Conservation (phyloP, 306 rosid species). For the Leucaena leucocephala region DNA sequence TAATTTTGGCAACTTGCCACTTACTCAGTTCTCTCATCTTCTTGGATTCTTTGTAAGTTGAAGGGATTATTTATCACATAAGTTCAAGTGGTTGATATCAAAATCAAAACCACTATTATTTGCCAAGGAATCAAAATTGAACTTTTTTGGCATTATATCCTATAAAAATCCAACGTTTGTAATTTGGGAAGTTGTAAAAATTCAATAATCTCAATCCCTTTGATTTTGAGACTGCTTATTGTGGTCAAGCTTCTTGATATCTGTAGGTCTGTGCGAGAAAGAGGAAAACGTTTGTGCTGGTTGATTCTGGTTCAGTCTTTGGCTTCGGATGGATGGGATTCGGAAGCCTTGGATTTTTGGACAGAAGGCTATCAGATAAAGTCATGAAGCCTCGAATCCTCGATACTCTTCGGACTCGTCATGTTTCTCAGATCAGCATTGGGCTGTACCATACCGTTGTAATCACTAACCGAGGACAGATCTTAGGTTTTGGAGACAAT, state of each 20-base stretch:
- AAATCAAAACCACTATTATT: background rate
- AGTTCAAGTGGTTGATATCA: background rate
- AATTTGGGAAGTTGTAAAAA: background rate
- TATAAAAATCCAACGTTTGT: background rate
- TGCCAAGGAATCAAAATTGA: background rate
- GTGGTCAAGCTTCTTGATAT: slow-evolving; percentile 22
- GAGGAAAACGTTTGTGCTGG: slow-evolving; percentile 84
- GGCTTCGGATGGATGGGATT: slow-evolving; percentile 94
- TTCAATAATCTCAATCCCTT: background rate
- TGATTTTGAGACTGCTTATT: background rate
- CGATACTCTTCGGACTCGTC: slow-evolving; percentile 67
- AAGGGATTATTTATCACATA: background rate
- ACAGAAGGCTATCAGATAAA: slow-evolving; percentile 71
- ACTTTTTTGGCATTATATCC: background rate
- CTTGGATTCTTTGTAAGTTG: background rate
- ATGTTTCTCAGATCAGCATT: slow-evolving; percentile 86
- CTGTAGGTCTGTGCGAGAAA: slow-evolving; percentile 87
- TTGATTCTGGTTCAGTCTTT: slow-evolving; percentile 72
- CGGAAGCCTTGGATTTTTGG: slow-evolving; percentile 93
- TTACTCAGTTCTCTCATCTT: background rate
- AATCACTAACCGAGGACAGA: slow-evolving; percentile 67
- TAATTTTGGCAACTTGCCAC: background rate
- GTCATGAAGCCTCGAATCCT: slow-evolving; percentile 69
- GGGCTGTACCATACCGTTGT: slow-evolving; percentile 81
- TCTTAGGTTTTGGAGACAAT: slow-evolving; percentile 93